Evolutionary conservation across 345 rosid genomes (phyloP).

Genomic region (Eucalyptus polybractea): DNA sequence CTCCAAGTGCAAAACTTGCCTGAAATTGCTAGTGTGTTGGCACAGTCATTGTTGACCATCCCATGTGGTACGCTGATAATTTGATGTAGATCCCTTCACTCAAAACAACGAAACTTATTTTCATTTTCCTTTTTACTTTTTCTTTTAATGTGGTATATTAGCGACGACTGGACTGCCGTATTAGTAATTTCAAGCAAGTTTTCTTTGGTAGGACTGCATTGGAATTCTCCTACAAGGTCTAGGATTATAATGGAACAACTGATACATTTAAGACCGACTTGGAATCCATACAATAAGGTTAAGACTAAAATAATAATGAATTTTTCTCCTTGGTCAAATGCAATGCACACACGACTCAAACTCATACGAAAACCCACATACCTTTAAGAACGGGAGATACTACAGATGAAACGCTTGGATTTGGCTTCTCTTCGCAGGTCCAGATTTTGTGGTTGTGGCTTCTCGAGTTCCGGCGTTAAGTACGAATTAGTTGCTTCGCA

Average conservation of each 20-base stretch:
- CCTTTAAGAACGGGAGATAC: neutral
- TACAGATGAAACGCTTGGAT: neutral
- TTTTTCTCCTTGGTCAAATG: neutral
- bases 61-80: neutral
- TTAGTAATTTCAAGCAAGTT: neutral
- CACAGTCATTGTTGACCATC: neutral
- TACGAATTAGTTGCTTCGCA: neutral
- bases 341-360: neutral
- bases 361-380: neutral
- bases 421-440: neutral
- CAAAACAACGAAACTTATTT: neutral
- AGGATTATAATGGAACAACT: neutral
- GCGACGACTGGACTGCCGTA: accelerated
- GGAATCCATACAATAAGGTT: neutral
- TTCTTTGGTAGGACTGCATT: neutral
- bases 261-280: neutral
- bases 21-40: neutral
- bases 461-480: neutral
- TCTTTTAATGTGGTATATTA: neutral
- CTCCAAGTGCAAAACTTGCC: neutral
- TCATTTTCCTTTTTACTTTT: neutral
- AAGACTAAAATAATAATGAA: neutral
- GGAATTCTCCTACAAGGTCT: neutral
- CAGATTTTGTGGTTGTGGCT: neutral
- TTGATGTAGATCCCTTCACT: neutral